These are phyloP conservation scores for Boletus sp. DNA, from an alignment of 1,284 basidiomycete species.

Conservation along the genomic window DNA sequence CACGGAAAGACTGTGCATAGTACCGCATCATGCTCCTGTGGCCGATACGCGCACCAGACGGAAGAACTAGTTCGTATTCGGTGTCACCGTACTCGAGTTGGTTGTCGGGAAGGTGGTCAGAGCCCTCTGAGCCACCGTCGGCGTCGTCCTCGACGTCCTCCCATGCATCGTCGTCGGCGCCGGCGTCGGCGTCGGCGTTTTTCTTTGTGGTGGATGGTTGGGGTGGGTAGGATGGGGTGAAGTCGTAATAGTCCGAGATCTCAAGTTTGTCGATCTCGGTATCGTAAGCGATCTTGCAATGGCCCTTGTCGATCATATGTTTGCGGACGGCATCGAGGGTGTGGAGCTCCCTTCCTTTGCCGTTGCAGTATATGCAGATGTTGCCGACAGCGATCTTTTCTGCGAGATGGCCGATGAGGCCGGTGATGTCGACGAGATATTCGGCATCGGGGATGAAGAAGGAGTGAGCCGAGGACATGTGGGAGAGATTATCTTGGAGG, in stretches of 20 bases:
- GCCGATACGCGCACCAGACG: constrained; percentile 89
- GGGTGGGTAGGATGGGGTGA: constrained; percentile 74
- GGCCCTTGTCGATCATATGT: constrained; percentile 92
- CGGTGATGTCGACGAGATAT: constrained; percentile 80
- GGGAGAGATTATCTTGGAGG: constrained; percentile 69
- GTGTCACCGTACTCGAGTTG: constrained; percentile 71
- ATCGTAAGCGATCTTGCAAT: constrained; percentile 96
- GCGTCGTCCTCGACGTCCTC: constrained; percentile 44
- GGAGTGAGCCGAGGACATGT: constrained; percentile 87
- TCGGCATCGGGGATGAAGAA: constrained; percentile 97
- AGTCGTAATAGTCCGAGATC: constrained; percentile 93
- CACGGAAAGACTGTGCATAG: constrained; percentile 79
- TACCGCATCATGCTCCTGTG: constrained; percentile 87
- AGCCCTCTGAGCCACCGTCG: constrained; percentile 12
- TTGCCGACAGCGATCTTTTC: constrained; percentile 94
- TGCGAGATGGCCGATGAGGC: constrained; percentile 83
- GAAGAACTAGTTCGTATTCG: constrained; percentile 87
- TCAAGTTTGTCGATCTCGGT: constrained; percentile 78
- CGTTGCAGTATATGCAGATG: constrained; percentile 89
- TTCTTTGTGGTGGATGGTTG: constrained; percentile 3
- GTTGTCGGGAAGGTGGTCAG: constrained; percentile 47
- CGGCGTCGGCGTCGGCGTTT: too few relatives aligned
- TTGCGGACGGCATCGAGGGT: constrained; percentile 82
- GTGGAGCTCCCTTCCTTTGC: constrained; percentile 72
- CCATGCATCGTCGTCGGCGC: constrained; percentile 46